A percentile compares a stretch with the other conserved stretches of the same genome.
These are phyloP conservation scores for Eucalyptus regnans DNA, from an alignment of 345 rosid species.

Conservation along the genomic window DNA sequence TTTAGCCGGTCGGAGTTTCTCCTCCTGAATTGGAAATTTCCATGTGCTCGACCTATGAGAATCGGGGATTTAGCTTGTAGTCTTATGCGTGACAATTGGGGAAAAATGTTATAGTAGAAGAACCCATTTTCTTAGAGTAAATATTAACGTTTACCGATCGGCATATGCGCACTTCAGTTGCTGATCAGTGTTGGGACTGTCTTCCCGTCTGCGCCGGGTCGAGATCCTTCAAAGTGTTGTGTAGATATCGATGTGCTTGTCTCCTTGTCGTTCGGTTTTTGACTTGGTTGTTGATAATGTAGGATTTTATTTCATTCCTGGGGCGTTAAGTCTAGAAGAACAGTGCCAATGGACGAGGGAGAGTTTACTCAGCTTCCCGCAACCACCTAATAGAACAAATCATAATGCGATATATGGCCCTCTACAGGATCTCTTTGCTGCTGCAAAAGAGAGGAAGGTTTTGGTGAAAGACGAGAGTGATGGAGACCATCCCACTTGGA, in stretches of 20 bases:
- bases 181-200: not conserved
- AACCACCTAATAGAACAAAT: constrained; percentile 90
- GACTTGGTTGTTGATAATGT: not conserved
- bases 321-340: constrained; percentile 60
- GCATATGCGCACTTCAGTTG: not conserved
- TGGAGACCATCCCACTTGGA: constrained; percentile 31
- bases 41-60: not conserved
- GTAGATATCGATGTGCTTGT: not conserved
- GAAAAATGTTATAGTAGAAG: not conserved
- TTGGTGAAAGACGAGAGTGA: constrained; percentile 28
- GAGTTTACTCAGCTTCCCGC: constrained; percentile 58
- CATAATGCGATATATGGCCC: constrained; percentile 85
- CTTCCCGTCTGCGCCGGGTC: not conserved
- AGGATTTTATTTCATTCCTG: constrained; percentile 84
- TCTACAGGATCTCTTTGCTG: constrained; percentile 40
- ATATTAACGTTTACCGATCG: not conserved
- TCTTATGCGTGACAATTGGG: not conserved
- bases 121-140: not conserved
- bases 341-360: constrained; percentile 83
- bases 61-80: not conserved
- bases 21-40: not conserved
- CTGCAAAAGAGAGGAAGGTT: constrained; percentile 44
- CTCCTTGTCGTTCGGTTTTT: not conserved
- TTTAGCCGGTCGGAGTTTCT: not conserved
- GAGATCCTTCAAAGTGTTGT: not conserved